phyloP scores from a whole-genome alignment of 371 early-diverging fungal species.

The Thermomucor indicae-seudaticae region DNA sequence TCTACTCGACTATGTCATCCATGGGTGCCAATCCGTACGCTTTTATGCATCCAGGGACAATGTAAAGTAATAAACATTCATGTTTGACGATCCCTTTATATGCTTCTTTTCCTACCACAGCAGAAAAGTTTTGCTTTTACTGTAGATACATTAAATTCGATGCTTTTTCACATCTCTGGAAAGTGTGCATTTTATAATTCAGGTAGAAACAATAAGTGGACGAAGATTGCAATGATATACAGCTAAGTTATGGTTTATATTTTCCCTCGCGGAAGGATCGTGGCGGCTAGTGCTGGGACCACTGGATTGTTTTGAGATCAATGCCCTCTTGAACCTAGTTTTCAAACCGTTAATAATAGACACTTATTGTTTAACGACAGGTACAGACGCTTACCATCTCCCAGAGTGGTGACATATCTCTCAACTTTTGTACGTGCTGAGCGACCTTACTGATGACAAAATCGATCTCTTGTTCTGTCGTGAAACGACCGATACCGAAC shows the following conservation, averaged over 20 bases:
- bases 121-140: no score
- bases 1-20: conserved; percentile 8
- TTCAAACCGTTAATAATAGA: no score
- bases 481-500: conserved; percentile 99
- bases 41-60: conserved; percentile 15
- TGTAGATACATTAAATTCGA: no score
- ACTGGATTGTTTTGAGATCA: conserved; percentile 89
- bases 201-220: no score
- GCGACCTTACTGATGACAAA: conserved; percentile 84
- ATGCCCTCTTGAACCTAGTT: conserved; percentile 83
- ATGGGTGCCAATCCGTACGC: conserved; percentile 9
- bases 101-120: no score
- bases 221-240: no score
- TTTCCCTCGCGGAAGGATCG: no score
- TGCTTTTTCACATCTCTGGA: no score
- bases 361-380: background rate
- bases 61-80: no score
- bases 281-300: conserved; percentile 86
- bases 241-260: no score
- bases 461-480: conserved; percentile 96
- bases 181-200: no score
- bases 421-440: conserved; percentile 87
- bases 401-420: conserved; percentile 99
- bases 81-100: no score
- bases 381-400: conserved; percentile 76